phyloP scores from a whole-genome alignment of 2,329 filamentous ascomycete species.

The Neospermospora avenae region DNA sequence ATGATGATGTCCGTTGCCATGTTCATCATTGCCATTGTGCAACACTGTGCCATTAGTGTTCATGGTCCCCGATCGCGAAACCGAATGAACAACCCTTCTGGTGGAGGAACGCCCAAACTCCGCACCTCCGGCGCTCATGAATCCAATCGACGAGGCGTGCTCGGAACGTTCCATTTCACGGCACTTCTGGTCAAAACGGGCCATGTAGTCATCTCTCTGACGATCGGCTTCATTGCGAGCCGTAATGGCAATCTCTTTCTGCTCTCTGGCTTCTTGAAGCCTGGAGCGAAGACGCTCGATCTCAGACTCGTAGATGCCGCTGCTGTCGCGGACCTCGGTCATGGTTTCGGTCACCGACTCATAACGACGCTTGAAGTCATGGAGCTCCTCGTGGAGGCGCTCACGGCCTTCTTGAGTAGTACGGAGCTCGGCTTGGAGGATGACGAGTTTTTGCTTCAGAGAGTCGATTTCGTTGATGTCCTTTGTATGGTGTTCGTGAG shows the following conservation, averaged over 20 bases:
- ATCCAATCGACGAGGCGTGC: not conserved
- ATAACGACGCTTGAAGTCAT: not conserved
- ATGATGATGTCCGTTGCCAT: not conserved
- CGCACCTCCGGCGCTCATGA: not conserved
- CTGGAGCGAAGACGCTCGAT: not conserved
- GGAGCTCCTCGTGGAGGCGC: not conserved
- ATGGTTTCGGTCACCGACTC: not conserved
- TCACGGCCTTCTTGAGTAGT: not conserved
- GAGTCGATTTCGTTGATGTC: not conserved
- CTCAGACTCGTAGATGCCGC: not conserved
- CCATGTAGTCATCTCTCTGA: not conserved
- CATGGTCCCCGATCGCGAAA: not conserved
- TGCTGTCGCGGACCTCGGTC: not conserved
- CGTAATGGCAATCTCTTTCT: not conserved
- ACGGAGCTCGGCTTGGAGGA: not conserved
- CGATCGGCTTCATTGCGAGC: not conserved
- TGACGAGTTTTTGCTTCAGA: not conserved
- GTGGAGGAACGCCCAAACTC: not conserved
- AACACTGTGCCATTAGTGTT: not conserved
- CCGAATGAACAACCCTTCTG: not conserved
- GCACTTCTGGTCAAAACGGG: not conserved
- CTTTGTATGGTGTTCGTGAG: not conserved
- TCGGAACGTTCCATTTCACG: not conserved
- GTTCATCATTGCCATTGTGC: not conserved
- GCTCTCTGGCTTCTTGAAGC: not conserved